These are phyloP conservation scores for Rhodamnia argentea DNA, from an alignment of 345 rosid genomes.

Conservation along the genomic window DNA sequence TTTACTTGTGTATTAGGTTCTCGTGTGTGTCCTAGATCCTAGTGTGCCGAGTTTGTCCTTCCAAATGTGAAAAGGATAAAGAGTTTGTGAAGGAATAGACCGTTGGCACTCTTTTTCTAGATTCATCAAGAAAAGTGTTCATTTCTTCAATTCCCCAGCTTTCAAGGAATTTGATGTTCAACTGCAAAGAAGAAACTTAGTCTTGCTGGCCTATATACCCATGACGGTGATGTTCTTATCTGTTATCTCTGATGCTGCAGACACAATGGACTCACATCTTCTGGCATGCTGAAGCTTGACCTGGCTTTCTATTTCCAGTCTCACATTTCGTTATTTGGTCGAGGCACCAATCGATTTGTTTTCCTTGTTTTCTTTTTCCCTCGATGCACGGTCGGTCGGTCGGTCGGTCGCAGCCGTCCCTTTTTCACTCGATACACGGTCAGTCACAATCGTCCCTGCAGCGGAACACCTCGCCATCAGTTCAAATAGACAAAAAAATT, in stretches of 20 bases:
- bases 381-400: no score
- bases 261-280: not conserved
- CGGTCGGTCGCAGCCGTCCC: no score
- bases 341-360: not conserved
- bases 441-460: not conserved
- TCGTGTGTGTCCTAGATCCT: slow-evolving; percentile 2
- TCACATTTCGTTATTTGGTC: not conserved
- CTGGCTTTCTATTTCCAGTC: not conserved
- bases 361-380: not conserved
- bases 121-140: slow-evolving; percentile 2
- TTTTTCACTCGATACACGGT: not conserved
- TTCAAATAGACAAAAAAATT: not conserved
- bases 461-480: not conserved
- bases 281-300: not conserved
- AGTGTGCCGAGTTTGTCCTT: slow-evolving; percentile 1
- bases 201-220: not conserved
- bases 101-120: slow-evolving; percentile 2
- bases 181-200: not conserved
- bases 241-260: not conserved
- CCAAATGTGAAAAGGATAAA: not conserved
- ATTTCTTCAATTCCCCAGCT: not conserved
- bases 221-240: not conserved
- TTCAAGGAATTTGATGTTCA: not conserved
- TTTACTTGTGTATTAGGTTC: not conserved
- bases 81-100: not conserved